Evolutionary conservation across 2,329 filamentous ascomycete species (phyloP), one percentile per base, ranked within the genome.

Genomic region (Seiridium unicorne): DNA sequence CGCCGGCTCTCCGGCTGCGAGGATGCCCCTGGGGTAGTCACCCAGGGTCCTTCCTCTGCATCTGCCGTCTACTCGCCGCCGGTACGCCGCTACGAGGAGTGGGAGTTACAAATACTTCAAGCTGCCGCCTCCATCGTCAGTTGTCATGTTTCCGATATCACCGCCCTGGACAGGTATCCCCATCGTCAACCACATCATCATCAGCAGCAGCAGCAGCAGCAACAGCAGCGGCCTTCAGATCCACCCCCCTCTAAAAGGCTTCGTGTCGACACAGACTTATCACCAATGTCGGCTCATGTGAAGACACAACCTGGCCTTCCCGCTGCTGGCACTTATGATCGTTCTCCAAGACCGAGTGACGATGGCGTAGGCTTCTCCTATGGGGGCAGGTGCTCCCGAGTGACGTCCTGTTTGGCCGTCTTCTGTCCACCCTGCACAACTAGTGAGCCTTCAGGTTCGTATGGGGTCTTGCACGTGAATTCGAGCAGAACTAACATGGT

Each of bases 1-100:
- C 78, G 78, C 61, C 76, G 78, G 72, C 73, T 74, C 64, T 74
- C 76, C 67, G 72, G 70, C 69, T 70, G 72, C 60, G 75, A 74
- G 62, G 74, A 75, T 66, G 67, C 70, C 65, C 68, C 72, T 71
- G 65, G 66, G 64, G 74, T 73, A 65, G 70, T 68, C 62, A 65
- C 72, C 66, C 73, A 76, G 66, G 69, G 68, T 61, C 66, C 64
- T 55, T 58, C 65, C 60, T 62, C 68, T 68, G 56, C 65, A 58
- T 65, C 69, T 66, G 55, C 64, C 61, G 63, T 61, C 65, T 65
- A 62, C 57, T 62, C 65, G 64, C 61, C 51, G 56, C 60, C 62
- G 36, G 34, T 31, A 11, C 64, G 63, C 58, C 58, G 60, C 64
- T 67, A 66, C 65, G 70, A 65, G 58, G 61, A 48, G 51, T 66